Evolutionary conservation across 345 rosid species (phyloP).

Genomic region (Linum trigynum): DNA sequence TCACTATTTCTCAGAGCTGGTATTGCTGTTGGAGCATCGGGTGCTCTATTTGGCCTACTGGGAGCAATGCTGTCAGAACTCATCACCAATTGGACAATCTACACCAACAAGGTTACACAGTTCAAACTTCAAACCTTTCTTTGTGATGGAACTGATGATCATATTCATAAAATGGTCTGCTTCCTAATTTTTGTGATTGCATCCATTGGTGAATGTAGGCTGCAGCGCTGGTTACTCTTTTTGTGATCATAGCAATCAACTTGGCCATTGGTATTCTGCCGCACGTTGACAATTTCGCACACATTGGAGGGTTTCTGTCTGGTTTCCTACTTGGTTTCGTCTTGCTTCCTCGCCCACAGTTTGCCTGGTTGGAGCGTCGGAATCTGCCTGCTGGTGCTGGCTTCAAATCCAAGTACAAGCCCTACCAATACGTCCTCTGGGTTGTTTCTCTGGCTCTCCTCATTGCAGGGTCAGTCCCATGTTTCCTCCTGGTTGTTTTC

Average conservation of each 20-base stretch:
- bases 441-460: too few relatives aligned
- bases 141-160: too few relatives aligned
- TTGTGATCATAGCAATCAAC: conserved; percentile 15
- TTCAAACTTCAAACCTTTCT: too few relatives aligned
- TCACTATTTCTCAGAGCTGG: conserved; percentile 15
- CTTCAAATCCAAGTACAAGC: too few relatives aligned
- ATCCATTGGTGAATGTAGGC: conserved; percentile 6
- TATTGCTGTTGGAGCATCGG: conserved; percentile 21
- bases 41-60: conserved; percentile 23
- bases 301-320: conserved; percentile 20
- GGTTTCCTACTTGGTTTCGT: conserved; percentile 26
- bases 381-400: too few relatives aligned
- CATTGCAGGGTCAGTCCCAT: too few relatives aligned
- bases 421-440: too few relatives aligned
- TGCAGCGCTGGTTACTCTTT: conserved; percentile 11
- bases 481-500: too few relatives aligned
- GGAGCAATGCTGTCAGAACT: conserved; percentile 26
- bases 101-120: conserved; percentile 16
- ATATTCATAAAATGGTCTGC: too few relatives aligned
- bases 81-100: conserved; percentile 22
- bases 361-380: neutral
- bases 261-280: conserved; percentile 19
- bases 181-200: too few relatives aligned
- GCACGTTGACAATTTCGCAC: conserved; percentile 19
- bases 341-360: conserved; percentile 19